Conservation (phyloP, 1,139 yeast species). For the Eremothecium cymbalariae region DNA sequence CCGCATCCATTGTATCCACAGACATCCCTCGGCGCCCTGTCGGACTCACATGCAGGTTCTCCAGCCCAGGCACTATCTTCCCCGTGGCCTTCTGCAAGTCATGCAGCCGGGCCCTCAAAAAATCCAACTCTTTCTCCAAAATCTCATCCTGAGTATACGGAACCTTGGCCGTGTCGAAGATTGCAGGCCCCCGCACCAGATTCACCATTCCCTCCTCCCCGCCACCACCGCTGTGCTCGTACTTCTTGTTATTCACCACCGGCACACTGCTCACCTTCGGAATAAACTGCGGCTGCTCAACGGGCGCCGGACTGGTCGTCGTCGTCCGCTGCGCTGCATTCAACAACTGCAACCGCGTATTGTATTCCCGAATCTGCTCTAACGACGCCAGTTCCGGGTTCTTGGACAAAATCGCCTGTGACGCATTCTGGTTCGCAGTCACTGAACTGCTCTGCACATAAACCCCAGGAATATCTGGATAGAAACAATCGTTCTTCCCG, state of each 20-base stretch:
- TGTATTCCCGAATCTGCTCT: conserved; percentile 7
- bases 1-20: conserved; percentile 1
- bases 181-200: conserved; percentile 30
- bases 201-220: conserved; percentile 11
- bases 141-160: conserved; percentile 25
- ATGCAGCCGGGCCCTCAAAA: conserved; percentile 23
- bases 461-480: conserved; percentile 29
- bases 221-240: conserved; percentile 1
- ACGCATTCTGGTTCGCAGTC: not conserved
- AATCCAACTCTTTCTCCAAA: conserved; percentile 24
- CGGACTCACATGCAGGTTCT: not conserved
- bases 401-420: conserved; percentile 10
- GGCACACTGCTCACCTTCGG: conserved; percentile 14
- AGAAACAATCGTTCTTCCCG: conserved; percentile 24
- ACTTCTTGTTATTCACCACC: not conserved
- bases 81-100: conserved; percentile 29
- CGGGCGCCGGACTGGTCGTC: conserved; percentile 12
- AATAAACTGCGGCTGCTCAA: conserved; percentile 19
- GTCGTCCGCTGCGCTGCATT: conserved; percentile 4
- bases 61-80: conserved; percentile 6
- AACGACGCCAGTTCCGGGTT: conserved; percentile 24
- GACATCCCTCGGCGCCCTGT: not conserved
- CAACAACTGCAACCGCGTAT: conserved; percentile 5
- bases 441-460: conserved; percentile 7
- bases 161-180: conserved; percentile 23